Evolutionary conservation across 805 yeast genomes (phyloP).

Genomic region (Ogataea pignaliae): DNA sequence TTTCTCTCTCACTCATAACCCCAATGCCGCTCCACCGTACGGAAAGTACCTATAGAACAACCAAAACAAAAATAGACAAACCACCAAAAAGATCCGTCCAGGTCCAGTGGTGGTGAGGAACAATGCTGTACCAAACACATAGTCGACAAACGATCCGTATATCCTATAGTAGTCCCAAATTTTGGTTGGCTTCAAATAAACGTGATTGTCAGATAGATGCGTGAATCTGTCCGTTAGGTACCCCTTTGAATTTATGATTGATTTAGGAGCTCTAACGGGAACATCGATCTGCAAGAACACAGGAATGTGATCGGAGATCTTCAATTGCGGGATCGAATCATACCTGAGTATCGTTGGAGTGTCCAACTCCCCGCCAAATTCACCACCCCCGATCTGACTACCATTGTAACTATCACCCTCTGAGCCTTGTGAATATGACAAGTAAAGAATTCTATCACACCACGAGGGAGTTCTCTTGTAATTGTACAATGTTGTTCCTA

Average conservation of each 20-base stretch:
- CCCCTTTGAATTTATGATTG: slow-evolving; percentile 24
- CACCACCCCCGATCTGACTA: background rate
- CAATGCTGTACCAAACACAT: slow-evolving; percentile 13
- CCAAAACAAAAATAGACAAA: slow-evolving; percentile 6
- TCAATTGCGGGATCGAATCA: slow-evolving; percentile 41
- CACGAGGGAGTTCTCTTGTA: slow-evolving; percentile 71
- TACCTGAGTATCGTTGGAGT: slow-evolving; percentile 38
- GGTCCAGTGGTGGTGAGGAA: slow-evolving; percentile 13
- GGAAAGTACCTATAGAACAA: slow-evolving; percentile 5
- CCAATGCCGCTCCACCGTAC: too few relatives aligned
- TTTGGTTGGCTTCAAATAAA: slow-evolving; percentile 24
- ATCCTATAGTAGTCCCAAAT: slow-evolving; percentile 13
- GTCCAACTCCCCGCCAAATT: background rate
- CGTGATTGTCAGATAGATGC: slow-evolving; percentile 18
- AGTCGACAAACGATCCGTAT: slow-evolving; percentile 16
- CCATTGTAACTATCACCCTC: background rate
- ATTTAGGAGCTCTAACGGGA: slow-evolving; percentile 42
- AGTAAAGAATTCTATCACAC: slow-evolving; percentile 81
- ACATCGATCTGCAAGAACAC: slow-evolving; percentile 52
- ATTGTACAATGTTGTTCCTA: slow-evolving; percentile 44
- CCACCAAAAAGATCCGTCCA: slow-evolving; percentile 16
- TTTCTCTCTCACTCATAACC: too few relatives aligned
- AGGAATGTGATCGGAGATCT: slow-evolving; percentile 73
- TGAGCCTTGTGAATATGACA: slow-evolving; percentile 30
- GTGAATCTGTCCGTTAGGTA: slow-evolving; percentile 22